These are phyloP conservation scores for Herpotrichia juniperi DNA, from an alignment of 2,329 filamentous ascomycete species.

Conservation along the genomic window DNA sequence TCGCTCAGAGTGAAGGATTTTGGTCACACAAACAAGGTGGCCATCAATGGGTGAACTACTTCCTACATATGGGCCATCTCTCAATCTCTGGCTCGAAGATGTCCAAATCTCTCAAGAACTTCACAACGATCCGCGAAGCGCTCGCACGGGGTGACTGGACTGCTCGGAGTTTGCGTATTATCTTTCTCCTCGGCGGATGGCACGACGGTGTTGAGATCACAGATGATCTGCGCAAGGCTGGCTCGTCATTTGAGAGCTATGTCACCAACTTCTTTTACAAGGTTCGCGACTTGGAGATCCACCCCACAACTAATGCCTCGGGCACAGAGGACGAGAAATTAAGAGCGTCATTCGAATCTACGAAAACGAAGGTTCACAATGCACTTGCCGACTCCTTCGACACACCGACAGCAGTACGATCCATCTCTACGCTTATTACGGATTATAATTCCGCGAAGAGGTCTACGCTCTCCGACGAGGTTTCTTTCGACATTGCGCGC, in stretches of 20 bases:
- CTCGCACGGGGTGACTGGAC: conserved; percentile 74
- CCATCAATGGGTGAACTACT: conserved; percentile 90
- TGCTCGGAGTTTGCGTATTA: conserved; percentile 77
- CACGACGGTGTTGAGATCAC: conserved; percentile 92
- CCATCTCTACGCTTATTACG: conserved; percentile 79
- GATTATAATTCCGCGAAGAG: conserved; percentile 68
- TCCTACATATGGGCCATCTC: conserved; percentile 92
- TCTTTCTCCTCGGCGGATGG: conserved; percentile 89
- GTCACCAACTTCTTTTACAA: conserved; percentile 73
- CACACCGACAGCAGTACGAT: conserved; percentile 77
- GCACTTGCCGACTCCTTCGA: conserved; percentile 87
- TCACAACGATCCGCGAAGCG: conserved; percentile 89
- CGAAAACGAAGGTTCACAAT: conserved; percentile 64
- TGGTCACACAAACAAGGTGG: conserved; percentile 57
- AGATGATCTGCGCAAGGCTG: conserved; percentile 76
- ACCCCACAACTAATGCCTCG: conserved; percentile 37
- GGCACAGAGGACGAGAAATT: conserved; percentile 51
- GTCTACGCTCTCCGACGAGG: conserved; percentile 50
- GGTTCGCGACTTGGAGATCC: conserved; percentile 55
- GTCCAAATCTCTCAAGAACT: conserved; percentile 96
- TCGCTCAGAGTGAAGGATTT: conserved; percentile 90
- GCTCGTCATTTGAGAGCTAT: conserved; percentile 79
- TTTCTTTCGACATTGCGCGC: conserved; percentile 64
- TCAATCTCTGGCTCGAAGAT: conserved; percentile 92
- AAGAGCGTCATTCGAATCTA: conserved; percentile 55